Evolutionary conservation across 495 filamentous ascomycete genomes (phyloP).

Genomic region (Hapsidospora chrysogenum): DNA sequence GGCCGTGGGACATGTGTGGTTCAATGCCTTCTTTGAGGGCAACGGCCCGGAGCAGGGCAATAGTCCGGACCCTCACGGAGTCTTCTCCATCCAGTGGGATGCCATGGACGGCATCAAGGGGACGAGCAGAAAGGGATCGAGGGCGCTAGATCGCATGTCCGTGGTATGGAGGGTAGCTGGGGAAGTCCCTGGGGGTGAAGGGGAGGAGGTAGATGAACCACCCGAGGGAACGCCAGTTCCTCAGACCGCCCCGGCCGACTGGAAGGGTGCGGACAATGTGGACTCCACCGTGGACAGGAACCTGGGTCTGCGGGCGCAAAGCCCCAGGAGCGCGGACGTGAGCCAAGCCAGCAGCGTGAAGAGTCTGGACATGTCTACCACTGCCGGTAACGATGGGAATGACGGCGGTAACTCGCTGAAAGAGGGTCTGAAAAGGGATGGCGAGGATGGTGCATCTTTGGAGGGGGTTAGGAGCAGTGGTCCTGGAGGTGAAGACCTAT

Average conservation of each 20-base stretch:
- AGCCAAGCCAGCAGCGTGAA: conserved; percentile 41
- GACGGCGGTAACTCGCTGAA: not conserved
- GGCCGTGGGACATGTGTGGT: conserved; percentile 88
- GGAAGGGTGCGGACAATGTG: conserved; percentile 37
- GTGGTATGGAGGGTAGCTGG: conserved; percentile 54
- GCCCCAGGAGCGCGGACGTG: conserved; percentile 40
- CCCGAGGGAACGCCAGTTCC: conserved; percentile 44
- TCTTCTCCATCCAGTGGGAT: conserved; percentile 44
- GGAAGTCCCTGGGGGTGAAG: conserved; percentile 1
- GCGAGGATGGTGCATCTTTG: not conserved
- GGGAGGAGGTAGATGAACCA: conserved; percentile 27
- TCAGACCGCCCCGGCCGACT: conserved; percentile 53
- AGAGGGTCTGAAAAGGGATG: not conserved
- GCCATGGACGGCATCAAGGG: conserved; percentile 57
- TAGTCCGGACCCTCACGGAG: conserved; percentile 28
- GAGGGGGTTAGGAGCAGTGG: not conserved
- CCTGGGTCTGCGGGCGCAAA: conserved; percentile 47
- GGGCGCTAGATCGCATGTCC: conserved; percentile 66
- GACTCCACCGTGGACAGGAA: conserved; percentile 34
- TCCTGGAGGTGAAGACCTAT: not conserved
- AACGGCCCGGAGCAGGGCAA: conserved; percentile 43
- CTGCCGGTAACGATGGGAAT: not conserved
- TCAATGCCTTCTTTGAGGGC: conserved; percentile 88
- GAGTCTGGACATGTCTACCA: conserved; percentile 4
- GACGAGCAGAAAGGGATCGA: conserved; percentile 57